A percentile compares a stretch with the other conserved stretches of the same genome.
These are phyloP conservation scores for Podochytrium sp. DNA, from an alignment of 192 early-diverging fungal species.

Conservation along the genomic window DNA sequence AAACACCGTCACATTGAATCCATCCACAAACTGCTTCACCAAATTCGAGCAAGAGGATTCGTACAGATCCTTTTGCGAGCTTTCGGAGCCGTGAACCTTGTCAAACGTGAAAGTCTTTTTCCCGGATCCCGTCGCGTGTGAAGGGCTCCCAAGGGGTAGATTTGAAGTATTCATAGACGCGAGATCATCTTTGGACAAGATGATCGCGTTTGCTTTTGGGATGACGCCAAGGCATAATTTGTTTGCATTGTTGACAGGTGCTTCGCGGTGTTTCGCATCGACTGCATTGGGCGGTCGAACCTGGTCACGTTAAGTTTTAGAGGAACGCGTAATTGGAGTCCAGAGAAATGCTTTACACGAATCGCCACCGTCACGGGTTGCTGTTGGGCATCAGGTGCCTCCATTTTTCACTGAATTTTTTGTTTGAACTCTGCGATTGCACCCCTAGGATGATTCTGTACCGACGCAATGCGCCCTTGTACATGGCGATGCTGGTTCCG, in stretches of 20 bases:
- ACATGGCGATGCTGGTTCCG: slow-evolving; percentile 45
- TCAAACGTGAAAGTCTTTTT: slow-evolving; percentile 64
- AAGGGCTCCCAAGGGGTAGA: not conserved
- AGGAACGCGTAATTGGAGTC: not conserved
- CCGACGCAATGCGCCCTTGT: slow-evolving; percentile 28
- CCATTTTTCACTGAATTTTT: no score
- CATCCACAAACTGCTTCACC: slow-evolving; percentile 76
- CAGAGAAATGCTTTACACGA: not conserved
- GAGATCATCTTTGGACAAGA: not conserved
- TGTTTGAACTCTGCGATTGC: no score
- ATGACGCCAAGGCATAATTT: slow-evolving; percentile 3
- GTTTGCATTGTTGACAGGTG: not conserved
- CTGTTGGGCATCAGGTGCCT: not conserved
- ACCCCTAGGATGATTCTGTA: no score
- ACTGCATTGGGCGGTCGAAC: slow-evolving; percentile 70
- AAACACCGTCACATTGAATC: slow-evolving; percentile 95
- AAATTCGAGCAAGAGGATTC: slow-evolving; percentile 56
- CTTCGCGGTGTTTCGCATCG: slow-evolving; percentile 60
- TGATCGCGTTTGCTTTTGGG: not conserved
- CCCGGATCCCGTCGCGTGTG: not conserved
- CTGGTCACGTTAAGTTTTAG: not conserved
- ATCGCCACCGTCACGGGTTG: slow-evolving; percentile 22
- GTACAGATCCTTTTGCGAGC: slow-evolving; percentile 66
- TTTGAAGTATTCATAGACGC: not conserved
- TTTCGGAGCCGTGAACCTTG: slow-evolving; percentile 65